Evolutionary conservation across 495 filamentous ascomycete genomes (phyloP).

Genomic region (Aspergillus carlsbadensis): DNA sequence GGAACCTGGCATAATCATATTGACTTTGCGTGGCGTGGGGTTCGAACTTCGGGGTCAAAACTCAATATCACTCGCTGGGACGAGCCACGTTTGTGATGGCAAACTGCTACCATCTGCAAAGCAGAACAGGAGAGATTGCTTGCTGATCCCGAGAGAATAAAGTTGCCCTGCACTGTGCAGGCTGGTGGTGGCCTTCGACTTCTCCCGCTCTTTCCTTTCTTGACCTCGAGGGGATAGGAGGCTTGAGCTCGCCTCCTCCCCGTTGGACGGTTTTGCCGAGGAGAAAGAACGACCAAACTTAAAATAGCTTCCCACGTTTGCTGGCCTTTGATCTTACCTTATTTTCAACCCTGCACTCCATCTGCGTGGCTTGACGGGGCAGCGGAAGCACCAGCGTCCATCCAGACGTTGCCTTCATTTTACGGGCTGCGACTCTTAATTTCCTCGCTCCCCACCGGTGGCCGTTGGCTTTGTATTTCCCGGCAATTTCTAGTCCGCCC

Average conservation of each 20-base stretch:
- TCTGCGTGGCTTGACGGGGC: neutral
- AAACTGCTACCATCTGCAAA: neutral
- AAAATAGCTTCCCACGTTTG: constrained; percentile 8
- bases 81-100: neutral
- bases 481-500: neutral
- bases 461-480: neutral
- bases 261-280: neutral
- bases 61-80: neutral
- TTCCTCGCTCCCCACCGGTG: constrained; percentile 1
- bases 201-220: neutral
- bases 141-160: constrained; percentile 3
- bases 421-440: constrained; percentile 3
- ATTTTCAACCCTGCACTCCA: constrained; percentile 5
- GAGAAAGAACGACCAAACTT: constrained; percentile 1
- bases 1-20: neutral
- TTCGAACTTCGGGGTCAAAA: neutral
- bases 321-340: neutral
- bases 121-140: neutral
- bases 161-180: neutral
- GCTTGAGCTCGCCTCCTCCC: no score
- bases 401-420: no score
- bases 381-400: no score
- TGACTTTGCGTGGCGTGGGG: neutral
- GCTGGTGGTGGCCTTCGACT: neutral
- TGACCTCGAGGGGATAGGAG: neutral